Conservation (phyloP, 2,329 filamentous ascomycete genomes). For the Apiospora phragmitis region DNA sequence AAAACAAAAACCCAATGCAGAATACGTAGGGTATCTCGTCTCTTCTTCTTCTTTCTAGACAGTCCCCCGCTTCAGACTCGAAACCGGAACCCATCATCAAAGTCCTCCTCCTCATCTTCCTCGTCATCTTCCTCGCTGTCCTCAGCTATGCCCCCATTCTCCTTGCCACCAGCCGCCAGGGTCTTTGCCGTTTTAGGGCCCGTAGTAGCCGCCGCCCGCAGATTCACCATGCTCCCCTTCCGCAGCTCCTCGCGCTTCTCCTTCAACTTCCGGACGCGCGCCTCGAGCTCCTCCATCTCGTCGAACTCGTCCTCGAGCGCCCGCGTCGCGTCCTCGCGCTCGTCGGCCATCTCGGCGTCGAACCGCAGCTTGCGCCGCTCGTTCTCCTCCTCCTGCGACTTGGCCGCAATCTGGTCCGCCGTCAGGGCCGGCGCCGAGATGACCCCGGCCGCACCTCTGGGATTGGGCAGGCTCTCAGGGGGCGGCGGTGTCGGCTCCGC, state of each 20-base stretch:
- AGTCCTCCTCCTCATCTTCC: conserved; percentile 49
- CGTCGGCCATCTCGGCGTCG: conserved; percentile 61
- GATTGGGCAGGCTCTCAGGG: conserved; percentile 19
- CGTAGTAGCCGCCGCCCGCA: conserved; percentile 16
- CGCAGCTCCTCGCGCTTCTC: conserved; percentile 70
- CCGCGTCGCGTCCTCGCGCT: conserved; percentile 73
- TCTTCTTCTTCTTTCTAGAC: background rate
- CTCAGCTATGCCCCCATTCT: conserved; percentile 25
- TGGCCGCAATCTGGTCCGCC: conserved; percentile 60
- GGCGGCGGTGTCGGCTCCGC: conserved; percentile 27
- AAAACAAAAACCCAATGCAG: background rate
- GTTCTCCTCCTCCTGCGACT: conserved; percentile 51
- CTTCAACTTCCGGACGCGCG: conserved; percentile 67
- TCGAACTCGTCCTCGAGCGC: conserved; percentile 78
- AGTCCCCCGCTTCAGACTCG: conserved; percentile 22
- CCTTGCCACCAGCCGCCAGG: conserved; percentile 34
- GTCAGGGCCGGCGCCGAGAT: conserved; percentile 71
- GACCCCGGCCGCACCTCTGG: conserved; percentile 38
- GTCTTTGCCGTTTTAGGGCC: conserved; percentile 5
- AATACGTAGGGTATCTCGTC: background rate
- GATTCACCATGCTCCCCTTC: conserved; percentile 33
- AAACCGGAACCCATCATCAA: conserved; percentile 59
- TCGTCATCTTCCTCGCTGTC: conserved; percentile 36
- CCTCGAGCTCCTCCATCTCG: conserved; percentile 79
- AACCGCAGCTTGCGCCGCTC: conserved; percentile 51